Evolutionary conservation across 495 filamentous ascomycete genomes (phyloP).

Genomic region (Daldinia decipiens): DNA sequence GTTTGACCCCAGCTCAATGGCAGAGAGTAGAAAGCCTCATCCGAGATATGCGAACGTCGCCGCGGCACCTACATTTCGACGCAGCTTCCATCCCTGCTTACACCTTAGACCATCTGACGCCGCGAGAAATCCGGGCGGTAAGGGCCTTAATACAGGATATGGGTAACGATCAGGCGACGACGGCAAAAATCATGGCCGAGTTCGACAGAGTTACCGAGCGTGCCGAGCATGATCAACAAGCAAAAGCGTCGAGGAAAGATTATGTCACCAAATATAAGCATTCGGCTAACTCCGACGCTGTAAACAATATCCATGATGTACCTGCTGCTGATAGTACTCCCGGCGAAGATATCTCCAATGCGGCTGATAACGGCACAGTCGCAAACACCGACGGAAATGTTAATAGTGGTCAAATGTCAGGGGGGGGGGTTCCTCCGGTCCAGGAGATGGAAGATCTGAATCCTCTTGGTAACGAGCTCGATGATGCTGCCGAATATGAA

Average conservation of each 20-base stretch:
- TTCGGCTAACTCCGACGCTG: background rate
- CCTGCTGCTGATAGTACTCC: background rate
- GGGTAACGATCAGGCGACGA: background rate
- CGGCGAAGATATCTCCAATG: no score
- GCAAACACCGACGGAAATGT: background rate
- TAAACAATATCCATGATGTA: background rate
- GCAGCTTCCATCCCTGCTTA: background rate
- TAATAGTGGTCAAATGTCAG: background rate
- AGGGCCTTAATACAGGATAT: slow-evolving; percentile 19
- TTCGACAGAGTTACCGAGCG: slow-evolving; percentile 1
- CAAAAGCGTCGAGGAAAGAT: background rate
- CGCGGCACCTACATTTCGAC: background rate
- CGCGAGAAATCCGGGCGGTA: slow-evolving; percentile 6
- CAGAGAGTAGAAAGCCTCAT: slow-evolving; percentile 1
- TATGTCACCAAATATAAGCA: background rate
- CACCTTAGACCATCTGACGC: slow-evolving; percentile 11
- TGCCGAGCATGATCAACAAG: background rate
- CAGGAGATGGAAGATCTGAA: background rate
- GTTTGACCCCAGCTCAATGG: slow-evolving; percentile 4
- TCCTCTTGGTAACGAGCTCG: background rate
- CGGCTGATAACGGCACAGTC: no score
- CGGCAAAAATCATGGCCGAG: background rate
- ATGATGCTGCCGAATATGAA: background rate
- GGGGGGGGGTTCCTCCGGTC: background rate
- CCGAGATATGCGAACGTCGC: slow-evolving; percentile 6